Evolutionary conservation across 177 flowering plant species (phyloP), one percentile per base, ranked within the genome.

Genomic region (Vitis hybrid): DNA sequence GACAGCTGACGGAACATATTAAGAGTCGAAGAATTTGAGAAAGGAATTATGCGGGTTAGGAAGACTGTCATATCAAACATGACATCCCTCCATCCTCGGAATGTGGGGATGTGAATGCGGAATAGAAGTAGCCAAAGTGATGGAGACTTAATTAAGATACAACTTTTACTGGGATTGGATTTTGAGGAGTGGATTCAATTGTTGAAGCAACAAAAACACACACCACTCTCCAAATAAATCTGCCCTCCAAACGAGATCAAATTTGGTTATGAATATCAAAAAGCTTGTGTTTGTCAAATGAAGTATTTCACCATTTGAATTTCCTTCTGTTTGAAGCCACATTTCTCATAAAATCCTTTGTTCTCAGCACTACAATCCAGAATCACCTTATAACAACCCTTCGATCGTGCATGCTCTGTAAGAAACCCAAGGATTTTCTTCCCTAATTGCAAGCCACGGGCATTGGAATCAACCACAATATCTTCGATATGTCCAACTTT

Each of bases 401-500:
- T 65, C 0, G 83, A 77, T 19, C 61, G 74, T 22, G 91, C 90
- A 73, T 92, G 91, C 64, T 89, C 79, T 1, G 78, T 65, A 0
- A 89, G 82, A 64, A 82, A 90, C 18, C 47, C 82, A 1, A 92
- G 33, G 1, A 94, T 76, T 59, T 81, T 87, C 82, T 89, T 89
- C 61, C 98, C 97, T 18, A 94, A 75, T 7, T 82, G 85, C 84
- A 71, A 63, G 63, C 97, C 98, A 18, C 97, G 76, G 53, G 80
- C 81, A n/a, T 53, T 75, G 2, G 88, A 76, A 81, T 92, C 96
- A 18, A 92, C 97, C 47, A 92, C 97, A 13, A 94, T 91, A 71
- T 94, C 98, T 72, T 94, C 98, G 2, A 94, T 86, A 74, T 94
- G 97, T 52, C 92, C 98, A 51, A 84, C 97, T 72, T 89, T 90